A percentile compares a stretch with the other conserved stretches of the same genome.
Conservation (phyloP, 257 asterid species). For the Asclepias syriaca region DNA sequence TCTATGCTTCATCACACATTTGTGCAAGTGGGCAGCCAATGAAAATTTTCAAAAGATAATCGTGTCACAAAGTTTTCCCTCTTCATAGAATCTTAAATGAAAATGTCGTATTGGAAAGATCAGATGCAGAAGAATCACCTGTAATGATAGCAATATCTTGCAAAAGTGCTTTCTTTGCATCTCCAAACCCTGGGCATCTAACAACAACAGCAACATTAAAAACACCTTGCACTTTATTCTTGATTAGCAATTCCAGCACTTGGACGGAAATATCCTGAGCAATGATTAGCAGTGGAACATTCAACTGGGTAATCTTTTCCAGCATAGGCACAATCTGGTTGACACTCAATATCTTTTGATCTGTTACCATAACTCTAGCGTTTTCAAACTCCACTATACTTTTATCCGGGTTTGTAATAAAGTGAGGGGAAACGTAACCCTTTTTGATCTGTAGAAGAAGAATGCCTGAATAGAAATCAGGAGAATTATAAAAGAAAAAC, state of each 20-base stretch:
- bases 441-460: conserved; percentile 93
- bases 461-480: conserved; percentile 75
- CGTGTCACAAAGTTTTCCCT: background rate
- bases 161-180: conserved; percentile 74
- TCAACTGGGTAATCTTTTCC: conserved; percentile 87
- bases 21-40: no score
- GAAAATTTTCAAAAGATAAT: no score
- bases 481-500: conserved; percentile 40
- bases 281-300: conserved; percentile 81
- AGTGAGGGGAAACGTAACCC: conserved; percentile 93
- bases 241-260: conserved; percentile 76
- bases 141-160: conserved; percentile 97
- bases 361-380: conserved; percentile 84
- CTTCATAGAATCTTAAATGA: background rate
- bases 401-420: conserved; percentile 66
- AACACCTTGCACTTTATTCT: conserved; percentile 70
- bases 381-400: conserved; percentile 79
- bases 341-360: conserved; percentile 60
- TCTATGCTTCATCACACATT: no score
- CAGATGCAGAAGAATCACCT: conserved; percentile 33
- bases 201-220: conserved; percentile 77
- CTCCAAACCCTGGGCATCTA: conserved; percentile 80
- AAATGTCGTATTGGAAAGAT: background rate
- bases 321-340: conserved; percentile 77
- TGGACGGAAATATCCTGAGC: conserved; percentile 76